Evolutionary conservation across 2,329 filamentous ascomycete species (phyloP).

Genomic region (Trichophyton equinum): DNA sequence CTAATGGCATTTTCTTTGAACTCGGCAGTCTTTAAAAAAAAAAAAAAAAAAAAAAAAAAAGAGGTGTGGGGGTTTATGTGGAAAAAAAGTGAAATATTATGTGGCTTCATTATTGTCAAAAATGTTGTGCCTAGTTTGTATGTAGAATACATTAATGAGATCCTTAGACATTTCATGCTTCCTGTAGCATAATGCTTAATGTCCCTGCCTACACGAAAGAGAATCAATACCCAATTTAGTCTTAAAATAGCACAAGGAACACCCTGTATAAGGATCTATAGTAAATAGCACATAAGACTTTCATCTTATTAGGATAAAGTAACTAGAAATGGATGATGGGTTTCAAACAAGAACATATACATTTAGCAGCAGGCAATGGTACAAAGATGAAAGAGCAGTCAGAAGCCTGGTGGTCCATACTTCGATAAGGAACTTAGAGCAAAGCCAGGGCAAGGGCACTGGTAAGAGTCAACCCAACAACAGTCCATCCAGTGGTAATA

Average conservation of each 20-base stretch:
- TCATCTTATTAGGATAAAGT: background rate
- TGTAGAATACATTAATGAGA: background rate
- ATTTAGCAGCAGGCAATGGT: conserved; percentile 7
- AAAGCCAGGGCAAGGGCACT: conserved; percentile 39
- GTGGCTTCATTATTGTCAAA: background rate
- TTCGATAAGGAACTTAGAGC: conserved; percentile 19
- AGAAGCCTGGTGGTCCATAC: background rate
- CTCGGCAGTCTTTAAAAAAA: background rate
- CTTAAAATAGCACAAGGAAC: no score
- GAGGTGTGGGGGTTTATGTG: background rate
- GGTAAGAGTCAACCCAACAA: conserved; percentile 44
- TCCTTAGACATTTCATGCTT: background rate
- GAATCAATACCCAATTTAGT: background rate
- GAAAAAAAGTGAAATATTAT: background rate
- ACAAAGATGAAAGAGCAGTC: conserved; percentile 2
- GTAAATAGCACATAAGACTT: background rate
- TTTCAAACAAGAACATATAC: background rate
- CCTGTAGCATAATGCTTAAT: background rate
- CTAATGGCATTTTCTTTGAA: background rate
- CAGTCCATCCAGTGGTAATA: conserved; percentile 52
- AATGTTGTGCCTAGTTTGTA: background rate
- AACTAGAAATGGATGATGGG: background rate
- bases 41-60: background rate
- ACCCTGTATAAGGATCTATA: background rate
- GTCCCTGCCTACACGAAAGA: background rate